These are phyloP conservation scores for Pisolithus thermaeus DNA, from an alignment of 1,284 basidiomycete species.

Conservation along the genomic window DNA sequence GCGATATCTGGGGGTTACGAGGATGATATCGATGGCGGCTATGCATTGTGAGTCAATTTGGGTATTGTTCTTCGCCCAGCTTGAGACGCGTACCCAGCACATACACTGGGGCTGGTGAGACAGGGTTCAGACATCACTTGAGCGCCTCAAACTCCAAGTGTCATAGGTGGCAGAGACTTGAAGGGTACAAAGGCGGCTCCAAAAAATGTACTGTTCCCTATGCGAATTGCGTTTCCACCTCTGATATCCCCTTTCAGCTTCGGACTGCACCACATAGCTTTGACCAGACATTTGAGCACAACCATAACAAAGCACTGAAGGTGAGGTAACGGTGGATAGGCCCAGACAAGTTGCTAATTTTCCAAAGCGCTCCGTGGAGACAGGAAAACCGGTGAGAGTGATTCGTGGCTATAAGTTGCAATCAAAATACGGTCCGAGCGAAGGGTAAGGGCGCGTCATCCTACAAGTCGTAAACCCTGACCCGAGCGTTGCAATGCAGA, in stretches of 20 bases:
- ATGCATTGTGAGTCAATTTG: conserved; percentile 60
- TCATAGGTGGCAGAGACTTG: conserved; percentile 69
- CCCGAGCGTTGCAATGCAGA: conserved; percentile 28
- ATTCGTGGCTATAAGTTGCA: conserved; percentile 76
- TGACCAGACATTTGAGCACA: conserved; percentile 71
- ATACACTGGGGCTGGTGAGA: conserved; percentile 65
- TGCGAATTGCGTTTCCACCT: conserved; percentile 4
- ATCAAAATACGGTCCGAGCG: conserved; percentile 62
- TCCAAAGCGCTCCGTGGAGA: conserved; percentile 58
- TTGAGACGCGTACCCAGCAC: conserved; percentile 39
- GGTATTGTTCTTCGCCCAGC: neutral
- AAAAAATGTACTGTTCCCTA: conserved; percentile 56
- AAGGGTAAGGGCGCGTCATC: conserved; percentile 47
- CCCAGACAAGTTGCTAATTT: neutral
- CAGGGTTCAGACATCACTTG: neutral
- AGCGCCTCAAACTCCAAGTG: neutral
- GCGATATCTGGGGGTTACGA: conserved; percentile 82
- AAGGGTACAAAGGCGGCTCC: conserved; percentile 71
- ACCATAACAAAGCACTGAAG: conserved; percentile 62
- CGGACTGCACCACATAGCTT: conserved; percentile 79
- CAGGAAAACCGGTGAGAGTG: conserved; percentile 72
- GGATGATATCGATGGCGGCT: conserved; percentile 77
- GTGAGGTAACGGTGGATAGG: conserved; percentile 29
- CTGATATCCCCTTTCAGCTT: conserved; percentile 42
- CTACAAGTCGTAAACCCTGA: neutral